Base-by-base conservation (phyloP, 768 basidiomycete genomes). In the Mycena belliarum region DNA sequence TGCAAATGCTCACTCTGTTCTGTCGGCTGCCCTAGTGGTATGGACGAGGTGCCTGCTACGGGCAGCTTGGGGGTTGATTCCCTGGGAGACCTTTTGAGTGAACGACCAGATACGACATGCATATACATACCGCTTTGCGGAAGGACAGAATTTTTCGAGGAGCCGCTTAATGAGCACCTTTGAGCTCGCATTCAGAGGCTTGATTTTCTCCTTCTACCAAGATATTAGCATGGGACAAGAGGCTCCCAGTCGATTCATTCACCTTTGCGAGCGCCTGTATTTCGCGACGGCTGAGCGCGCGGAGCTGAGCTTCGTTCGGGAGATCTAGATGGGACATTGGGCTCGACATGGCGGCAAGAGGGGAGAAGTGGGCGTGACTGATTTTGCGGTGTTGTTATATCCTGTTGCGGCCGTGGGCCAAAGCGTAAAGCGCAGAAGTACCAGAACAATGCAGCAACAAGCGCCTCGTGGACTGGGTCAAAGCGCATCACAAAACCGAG, bases 181-280 rank as follows among this genome's bases (percentile, higher is more conserved):
- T 9, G 58, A 43, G 5, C 25, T 37, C 21, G 51, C 21, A 44
- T 52, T 52, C 20, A 49, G 41, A 9, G 59, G 59, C 25, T 44
- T 48, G 16, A 55, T 41, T 6, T 50, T 40, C n/a, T 55, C 59
- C 49, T 29, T 50, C 59, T 60, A 32, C 29, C 12, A 6, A 32
- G 12, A 32, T 32, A 32, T n/a, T 32, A 32, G 29, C 29, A 12
- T 32, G 7, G 12, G 6, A 32, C 29, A 32, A 32, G 7, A n/a
- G 29, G 29, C 6, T 32, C 3, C 11, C 20, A 26, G 2, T 14
- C 16, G 5, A 21, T 6, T 20, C 38, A 16, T 18, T 12, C 29
- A 60, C 58, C 43, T 55, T 60, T 26, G 59, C 59, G 7, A 60
- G 49, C 24, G 53, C 23, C 21, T 55, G 59, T 16, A 60, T 41